Percentiles rank a stretch among this genome's conserved stretches.
These are phyloP conservation scores for Cicer arietinum DNA, from an alignment of 306 rosid species.

Conservation along the genomic window DNA sequence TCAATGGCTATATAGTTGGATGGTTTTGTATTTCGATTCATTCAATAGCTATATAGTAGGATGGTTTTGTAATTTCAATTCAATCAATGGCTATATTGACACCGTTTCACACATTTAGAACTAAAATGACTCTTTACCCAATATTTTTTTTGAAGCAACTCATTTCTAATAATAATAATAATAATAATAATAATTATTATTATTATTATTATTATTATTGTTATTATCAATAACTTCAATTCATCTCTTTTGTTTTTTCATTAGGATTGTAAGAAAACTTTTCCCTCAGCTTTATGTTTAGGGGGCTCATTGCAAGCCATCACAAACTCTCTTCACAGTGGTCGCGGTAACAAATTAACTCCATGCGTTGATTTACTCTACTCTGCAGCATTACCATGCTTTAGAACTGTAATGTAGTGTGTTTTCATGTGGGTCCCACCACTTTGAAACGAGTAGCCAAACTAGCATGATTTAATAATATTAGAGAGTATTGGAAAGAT, in stretches of 20 bases:
- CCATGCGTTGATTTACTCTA: neutral
- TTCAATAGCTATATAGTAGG: too few relatives aligned
- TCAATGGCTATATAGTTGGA: too few relatives aligned
- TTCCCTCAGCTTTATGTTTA: slow-evolving; percentile 84
- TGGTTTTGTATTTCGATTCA: too few relatives aligned
- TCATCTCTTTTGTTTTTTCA: neutral
- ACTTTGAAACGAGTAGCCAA: neutral
- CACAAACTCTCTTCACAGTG: slow-evolving; percentile 51
- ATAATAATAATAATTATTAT: too few relatives aligned
- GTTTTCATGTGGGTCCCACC: neutral
- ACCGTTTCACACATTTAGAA: too few relatives aligned
- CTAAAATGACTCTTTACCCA: too few relatives aligned
- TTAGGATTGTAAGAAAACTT: slow-evolving; percentile 85
- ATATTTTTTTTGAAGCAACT: too few relatives aligned
- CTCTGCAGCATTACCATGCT: neutral
- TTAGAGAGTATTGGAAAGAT: neutral
- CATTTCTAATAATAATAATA: too few relatives aligned
- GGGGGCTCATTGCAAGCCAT: slow-evolving; percentile 83
- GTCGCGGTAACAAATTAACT: neutral
- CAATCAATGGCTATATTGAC: too few relatives aligned
- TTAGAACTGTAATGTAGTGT: neutral
- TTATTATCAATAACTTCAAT: neutral
- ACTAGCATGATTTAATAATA: too few relatives aligned
- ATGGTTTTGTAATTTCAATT: too few relatives aligned
- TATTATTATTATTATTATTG: too few relatives aligned